phyloP scores from a whole-genome alignment of 1,284 basidiomycete species.

The Ganoderma boninense region DNA sequence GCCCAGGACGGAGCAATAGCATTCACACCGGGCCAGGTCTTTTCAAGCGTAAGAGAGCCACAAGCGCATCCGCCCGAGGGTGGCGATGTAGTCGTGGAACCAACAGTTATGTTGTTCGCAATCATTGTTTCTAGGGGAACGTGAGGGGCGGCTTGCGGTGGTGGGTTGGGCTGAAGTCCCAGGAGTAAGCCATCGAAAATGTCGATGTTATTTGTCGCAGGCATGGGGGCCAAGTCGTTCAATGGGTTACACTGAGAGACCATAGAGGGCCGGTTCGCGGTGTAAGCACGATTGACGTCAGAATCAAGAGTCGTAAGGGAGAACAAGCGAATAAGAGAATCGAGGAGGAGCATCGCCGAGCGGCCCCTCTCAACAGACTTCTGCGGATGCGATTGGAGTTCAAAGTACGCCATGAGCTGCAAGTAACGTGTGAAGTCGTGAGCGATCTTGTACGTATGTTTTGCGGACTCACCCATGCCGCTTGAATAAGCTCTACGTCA shows the following conservation, averaged over 20 bases:
- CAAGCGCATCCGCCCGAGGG: slow-evolving; percentile 44
- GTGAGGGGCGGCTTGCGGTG: too few species aligned
- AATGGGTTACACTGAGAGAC: slow-evolving; percentile 39
- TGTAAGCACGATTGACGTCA: slow-evolving; percentile 48
- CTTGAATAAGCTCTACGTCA: slow-evolving; percentile 75
- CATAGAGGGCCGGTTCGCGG: slow-evolving; percentile 43
- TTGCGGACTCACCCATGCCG: slow-evolving; percentile 67
- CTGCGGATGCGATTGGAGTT: slow-evolving; percentile 26
- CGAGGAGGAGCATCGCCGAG: slow-evolving; percentile 22
- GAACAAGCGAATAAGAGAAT: slow-evolving; percentile 29
- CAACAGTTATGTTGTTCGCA: not conserved
- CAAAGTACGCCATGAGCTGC: slow-evolving; percentile 30
- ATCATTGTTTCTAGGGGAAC: not conserved
- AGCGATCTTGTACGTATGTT: not conserved
- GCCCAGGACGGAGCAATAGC: slow-evolving; percentile 70
- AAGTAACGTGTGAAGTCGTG: not conserved
- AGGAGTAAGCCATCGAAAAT: not conserved
- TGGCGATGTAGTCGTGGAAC: not conserved
- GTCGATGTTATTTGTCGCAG: not conserved
- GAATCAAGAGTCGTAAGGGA: slow-evolving; percentile 46
- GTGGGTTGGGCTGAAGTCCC: not conserved
- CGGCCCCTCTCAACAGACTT: slow-evolving; percentile 16
- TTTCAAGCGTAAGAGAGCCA: slow-evolving; percentile 59
- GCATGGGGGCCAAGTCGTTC: not conserved
- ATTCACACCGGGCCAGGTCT: slow-evolving; percentile 54